phyloP scores from a whole-genome alignment of 2,329 filamentous ascomycete genomes.

The Aspergillus sp. region DNA sequence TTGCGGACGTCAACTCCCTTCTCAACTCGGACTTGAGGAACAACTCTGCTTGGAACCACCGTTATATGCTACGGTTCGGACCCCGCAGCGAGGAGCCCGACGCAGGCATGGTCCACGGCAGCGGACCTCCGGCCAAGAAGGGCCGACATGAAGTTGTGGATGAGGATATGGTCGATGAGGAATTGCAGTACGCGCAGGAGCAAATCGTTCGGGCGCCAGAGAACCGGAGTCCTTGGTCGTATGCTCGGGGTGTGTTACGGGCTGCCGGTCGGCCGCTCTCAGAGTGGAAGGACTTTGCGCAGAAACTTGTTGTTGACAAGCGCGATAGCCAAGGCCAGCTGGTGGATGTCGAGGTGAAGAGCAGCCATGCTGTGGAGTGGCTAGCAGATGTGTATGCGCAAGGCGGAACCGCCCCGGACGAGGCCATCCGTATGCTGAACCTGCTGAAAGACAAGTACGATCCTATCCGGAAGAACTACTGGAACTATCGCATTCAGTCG shows the following conservation, averaged over 20 bases:
- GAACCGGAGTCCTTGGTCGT: conserved; percentile 95
- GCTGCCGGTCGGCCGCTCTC: conserved; percentile 58
- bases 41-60: conserved; percentile 97
- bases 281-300: conserved; percentile 55
- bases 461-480: conserved; percentile 86
- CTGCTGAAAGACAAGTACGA: conserved; percentile 84
- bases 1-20: conserved; percentile 69
- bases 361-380: conserved; percentile 59
- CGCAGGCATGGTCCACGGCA: conserved; percentile 35
- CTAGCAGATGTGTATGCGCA: conserved; percentile 47
- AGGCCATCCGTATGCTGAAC: conserved; percentile 68
- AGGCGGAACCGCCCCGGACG: conserved; percentile 30
- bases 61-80: conserved; percentile 88
- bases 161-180: conserved; percentile 65
- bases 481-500: conserved; percentile 70
- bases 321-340: conserved; percentile 35
- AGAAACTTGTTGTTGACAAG: conserved; percentile 53
- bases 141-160: conserved; percentile 52
- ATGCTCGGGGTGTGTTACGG: conserved; percentile 72
- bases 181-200: conserved; percentile 71
- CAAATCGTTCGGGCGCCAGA: conserved; percentile 80
- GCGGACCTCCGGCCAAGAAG: conserved; percentile 23
- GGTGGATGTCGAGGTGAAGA: conserved; percentile 50
- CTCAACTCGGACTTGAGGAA: conserved; percentile 83
- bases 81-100: conserved; percentile 48